phyloP scores from a whole-genome alignment of 2,329 filamentous ascomycete genomes.

The Aspergillus quadrilineatus region DNA sequence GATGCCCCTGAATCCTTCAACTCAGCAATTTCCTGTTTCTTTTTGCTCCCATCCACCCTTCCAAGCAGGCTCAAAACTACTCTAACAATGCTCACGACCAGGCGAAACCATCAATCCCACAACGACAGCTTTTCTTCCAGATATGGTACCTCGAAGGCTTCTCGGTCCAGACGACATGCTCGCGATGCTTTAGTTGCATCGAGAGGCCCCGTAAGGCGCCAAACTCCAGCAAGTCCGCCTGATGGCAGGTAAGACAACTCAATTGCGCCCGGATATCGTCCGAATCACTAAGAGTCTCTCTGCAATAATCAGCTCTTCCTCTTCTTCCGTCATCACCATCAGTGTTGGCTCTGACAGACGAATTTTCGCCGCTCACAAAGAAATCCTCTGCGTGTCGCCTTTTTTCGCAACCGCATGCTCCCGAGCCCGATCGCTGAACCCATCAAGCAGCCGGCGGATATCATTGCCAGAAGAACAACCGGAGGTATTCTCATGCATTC shows the following conservation, averaged over 20 bases:
- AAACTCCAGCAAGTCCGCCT: constrained; percentile 33
- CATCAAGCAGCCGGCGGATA: constrained; percentile 63
- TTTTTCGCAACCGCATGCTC: constrained; percentile 71
- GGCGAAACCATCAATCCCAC: constrained; percentile 25
- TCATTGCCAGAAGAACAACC: constrained; percentile 81
- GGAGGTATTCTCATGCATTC: constrained; percentile 83
- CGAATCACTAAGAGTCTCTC: not conserved
- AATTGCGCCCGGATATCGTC: not conserved
- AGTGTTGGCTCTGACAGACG: constrained; percentile 78
- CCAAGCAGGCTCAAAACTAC: constrained; percentile 3
- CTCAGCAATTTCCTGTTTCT: not conserved
- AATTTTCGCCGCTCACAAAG: constrained; percentile 88
- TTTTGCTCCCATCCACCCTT: not conserved
- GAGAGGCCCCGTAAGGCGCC: constrained; percentile 29
- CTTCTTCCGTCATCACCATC: constrained; percentile 73
- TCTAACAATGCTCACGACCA: constrained; percentile 22
- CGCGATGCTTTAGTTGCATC: constrained; percentile 30
- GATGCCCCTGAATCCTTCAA: constrained; percentile 10
- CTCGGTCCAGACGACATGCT: constrained; percentile 33
- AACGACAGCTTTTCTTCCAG: constrained; percentile 40
- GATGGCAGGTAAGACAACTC: constrained; percentile 34
- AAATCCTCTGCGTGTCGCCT: constrained; percentile 73
- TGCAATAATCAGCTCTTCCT: constrained; percentile 49
- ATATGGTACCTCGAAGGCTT: constrained; percentile 44
- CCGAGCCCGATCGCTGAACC: constrained; percentile 54